Conservation (phyloP, 768 basidiomycete species). For the Boletus coccyginus region DNA sequence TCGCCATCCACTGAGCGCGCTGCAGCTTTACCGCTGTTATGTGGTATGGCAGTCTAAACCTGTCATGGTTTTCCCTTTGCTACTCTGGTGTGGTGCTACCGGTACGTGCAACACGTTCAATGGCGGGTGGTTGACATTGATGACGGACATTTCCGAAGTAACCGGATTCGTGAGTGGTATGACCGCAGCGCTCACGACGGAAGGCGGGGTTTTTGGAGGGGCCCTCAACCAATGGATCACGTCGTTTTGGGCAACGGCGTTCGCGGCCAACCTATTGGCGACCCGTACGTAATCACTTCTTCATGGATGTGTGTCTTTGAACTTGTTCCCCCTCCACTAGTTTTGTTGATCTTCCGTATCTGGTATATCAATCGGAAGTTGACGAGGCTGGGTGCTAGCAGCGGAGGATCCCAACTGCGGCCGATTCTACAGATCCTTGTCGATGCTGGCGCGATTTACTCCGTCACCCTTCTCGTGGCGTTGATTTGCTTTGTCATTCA, state of each 20-base stretch:
- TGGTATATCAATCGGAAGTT: background rate
- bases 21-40: background rate
- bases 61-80: background rate
- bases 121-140: background rate
- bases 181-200: background rate
- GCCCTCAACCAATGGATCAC: background rate
- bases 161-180: background rate
- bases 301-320: background rate
- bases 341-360: background rate
- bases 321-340: background rate
- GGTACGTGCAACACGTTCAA: background rate
- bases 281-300: background rate
- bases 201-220: background rate
- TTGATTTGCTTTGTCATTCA: background rate
- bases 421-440: background rate
- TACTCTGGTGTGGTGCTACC: background rate
- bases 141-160: background rate
- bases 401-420: background rate
- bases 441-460: background rate
- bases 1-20: background rate
- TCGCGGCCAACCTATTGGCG: background rate
- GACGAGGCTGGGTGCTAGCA: background rate
- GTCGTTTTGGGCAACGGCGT: background rate
- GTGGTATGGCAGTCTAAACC: background rate
- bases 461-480: background rate